Evolutionary conservation across 768 basidiomycete genomes (phyloP).

Genomic region (Podaxis rugospora): DNA sequence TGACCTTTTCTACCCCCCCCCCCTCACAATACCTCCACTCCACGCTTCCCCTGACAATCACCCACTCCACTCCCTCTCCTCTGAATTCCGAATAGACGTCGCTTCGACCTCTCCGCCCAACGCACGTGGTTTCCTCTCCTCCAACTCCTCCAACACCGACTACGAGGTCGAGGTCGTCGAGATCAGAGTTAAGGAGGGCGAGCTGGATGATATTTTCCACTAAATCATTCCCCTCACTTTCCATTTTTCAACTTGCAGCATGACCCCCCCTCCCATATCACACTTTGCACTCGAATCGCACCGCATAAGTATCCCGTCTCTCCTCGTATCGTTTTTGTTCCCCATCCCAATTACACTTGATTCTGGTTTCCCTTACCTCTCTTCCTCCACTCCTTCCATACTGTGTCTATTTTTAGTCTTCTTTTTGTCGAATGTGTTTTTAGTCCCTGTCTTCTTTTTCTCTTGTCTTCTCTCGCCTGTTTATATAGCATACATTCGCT

Average conservation of each 20-base stretch:
- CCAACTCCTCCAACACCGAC: constrained; percentile 61
- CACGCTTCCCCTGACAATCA: constrained; percentile 13
- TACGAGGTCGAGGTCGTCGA: constrained; percentile 87
- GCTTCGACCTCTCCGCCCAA: constrained; percentile 81
- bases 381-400: background rate
- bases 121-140: constrained; percentile 60
- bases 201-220: constrained; percentile 74
- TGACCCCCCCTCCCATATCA: background rate
- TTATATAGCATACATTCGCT: background rate
- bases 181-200: constrained; percentile 78
- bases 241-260: background rate
- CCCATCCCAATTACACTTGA: background rate
- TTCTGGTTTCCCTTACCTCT: background rate
- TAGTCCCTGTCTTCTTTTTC: background rate
- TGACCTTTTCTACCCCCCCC: constrained; percentile 15
- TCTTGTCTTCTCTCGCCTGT: background rate
- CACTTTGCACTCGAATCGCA: background rate
- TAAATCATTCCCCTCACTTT: constrained; percentile 19
- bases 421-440: background rate
- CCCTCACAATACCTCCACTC: constrained; percentile 1
- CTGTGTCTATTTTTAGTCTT: background rate
- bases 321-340: background rate
- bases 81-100: constrained; percentile 45
- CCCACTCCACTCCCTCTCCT: constrained; percentile 1
- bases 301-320: background rate